Base-by-base conservation (phyloP, 495 filamentous ascomycete species). In the Venustampulla echinocandica region DNA sequence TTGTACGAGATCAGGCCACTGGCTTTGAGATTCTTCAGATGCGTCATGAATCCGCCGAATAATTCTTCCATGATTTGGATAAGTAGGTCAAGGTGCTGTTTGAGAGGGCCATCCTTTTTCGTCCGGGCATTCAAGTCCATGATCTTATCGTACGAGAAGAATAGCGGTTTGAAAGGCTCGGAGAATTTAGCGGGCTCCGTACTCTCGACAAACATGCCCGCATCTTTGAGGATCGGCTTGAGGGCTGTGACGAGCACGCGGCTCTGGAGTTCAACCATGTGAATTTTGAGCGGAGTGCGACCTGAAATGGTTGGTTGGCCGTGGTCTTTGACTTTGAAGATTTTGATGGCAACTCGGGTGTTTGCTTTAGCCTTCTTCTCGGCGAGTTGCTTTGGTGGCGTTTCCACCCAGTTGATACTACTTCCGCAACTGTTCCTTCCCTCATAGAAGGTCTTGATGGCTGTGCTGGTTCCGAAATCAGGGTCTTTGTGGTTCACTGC, bases 311-410 rank as follows among this genome's bases (percentile, higher is more conserved):
- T 56, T 23, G 54, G 51, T 54, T 66, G 61, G 9, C 52, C 47
- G 10, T 19, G 32, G 48, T 69, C 65, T 46, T 63, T 65, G 49
- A 61, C 43, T 52, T 66, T 67, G 62, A 51, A 68, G 22, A 68
- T 57, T 43, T 59, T 61, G 51, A 69, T 63, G 40, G 65, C 65
- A 19, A 64, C 63, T 19, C 60, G 55, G 46, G 60, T 52, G 42
- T 69, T 56, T 11, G 57, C 57, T 40, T 60, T 62, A 37, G 58
- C 58, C 2, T 53, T 55, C 44, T 53, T 59, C 30, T 59, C 60
- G 52, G 51, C 60, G 21, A 65, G 46, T 54, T 65, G 62, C 44
- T 53, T 54, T 14, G 62, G 63, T 13, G 65, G 65, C 39, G 58
- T 64, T 40, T 68, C 64, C 25, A 65, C 59, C 65, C 65, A 68